Base-by-base conservation (phyloP, 2,329 filamentous ascomycete genomes). In the Cercospora canescens region DNA sequence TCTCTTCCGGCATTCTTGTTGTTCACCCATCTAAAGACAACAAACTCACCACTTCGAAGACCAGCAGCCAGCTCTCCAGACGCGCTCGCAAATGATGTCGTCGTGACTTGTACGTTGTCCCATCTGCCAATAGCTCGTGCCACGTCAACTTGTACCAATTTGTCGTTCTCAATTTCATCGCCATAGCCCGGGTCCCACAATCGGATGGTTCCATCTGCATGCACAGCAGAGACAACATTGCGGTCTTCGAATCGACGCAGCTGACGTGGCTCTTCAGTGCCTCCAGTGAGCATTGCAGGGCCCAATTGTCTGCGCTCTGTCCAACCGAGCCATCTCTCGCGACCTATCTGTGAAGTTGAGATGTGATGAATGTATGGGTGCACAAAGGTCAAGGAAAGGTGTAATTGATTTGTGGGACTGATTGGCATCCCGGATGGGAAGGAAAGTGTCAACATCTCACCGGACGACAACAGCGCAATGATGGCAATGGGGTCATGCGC, bases 381-480 rank as follows among this genome's bases (percentile, higher is more conserved):
- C 6, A 97, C 90, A 69, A 97, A 91, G 1, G 91, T 91, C 54
- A 97, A 81, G 2, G 91, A 97, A 0, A 94, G 87, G 74, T 96
- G 94, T 6, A 99, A 85, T 79, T 97, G 92, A 74, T 97, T 97
- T 4, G 94, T 97, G 1, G 95, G 93, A 30, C 89, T 91, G 63
- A 98, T 96, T 1, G 93, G 91, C 77, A 94, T 91, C 30, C 95
- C 95, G 56, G 90, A 95, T 0, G 95, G 95, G 75, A 98, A 98
- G 73, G 90, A 96, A 76, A 98, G 81, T 0, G 94, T 96, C 60
- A 96, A 85, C 30, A 98, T 80, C 79, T 98, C 94, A 24, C 95
- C 95, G 1, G 93, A 97, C 0, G 90, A 89, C 3, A 98, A 82
- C 6, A 96, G 81, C 2, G 88, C 87, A 70, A 99, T 83, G 45